Conservation (phyloP, 768 basidiomycete genomes). For the Lyophyllum semitale region DNA sequence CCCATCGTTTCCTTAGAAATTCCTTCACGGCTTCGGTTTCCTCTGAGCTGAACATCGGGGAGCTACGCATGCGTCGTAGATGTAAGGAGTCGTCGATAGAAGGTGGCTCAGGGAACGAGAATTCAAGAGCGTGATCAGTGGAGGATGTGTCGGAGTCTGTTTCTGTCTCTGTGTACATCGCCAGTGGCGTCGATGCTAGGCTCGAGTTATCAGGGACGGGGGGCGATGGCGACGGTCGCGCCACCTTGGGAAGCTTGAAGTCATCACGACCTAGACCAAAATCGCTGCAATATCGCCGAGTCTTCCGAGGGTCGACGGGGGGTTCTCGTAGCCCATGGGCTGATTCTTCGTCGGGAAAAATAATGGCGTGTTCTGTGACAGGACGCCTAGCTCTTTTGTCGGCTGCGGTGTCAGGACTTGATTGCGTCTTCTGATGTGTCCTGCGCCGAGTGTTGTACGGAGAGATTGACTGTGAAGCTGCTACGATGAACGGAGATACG, state of each 20-base stretch:
- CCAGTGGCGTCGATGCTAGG: constrained; percentile 28
- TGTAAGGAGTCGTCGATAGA: constrained; percentile 34
- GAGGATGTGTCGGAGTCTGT: constrained; percentile 38
- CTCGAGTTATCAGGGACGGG: constrained; percentile 16
- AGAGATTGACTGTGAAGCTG: constrained; percentile 1
- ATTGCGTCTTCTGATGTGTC: not conserved
- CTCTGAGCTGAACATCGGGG: constrained; percentile 38
- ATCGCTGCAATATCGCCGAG: constrained; percentile 32
- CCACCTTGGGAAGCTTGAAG: constrained; percentile 7
- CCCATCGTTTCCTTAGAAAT: constrained; percentile 24
- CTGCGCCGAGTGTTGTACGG: not conserved
- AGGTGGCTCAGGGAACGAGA: constrained; percentile 46
- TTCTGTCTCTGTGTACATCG: constrained; percentile 29
- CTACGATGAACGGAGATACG: constrained; percentile 9
- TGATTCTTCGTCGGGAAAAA: not conserved
- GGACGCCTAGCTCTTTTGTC: not conserved
- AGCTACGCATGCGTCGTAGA: constrained; percentile 45
- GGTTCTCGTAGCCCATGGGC: constrained; percentile 14
- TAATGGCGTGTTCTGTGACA: not conserved
- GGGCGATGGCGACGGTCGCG: constrained; percentile 8
- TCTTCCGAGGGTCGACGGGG: constrained; percentile 28
- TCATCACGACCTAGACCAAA: constrained; percentile 26
- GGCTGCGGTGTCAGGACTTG: not conserved
- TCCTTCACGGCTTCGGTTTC: constrained; percentile 26
- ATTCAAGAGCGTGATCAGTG: constrained; percentile 35